phyloP scores from a whole-genome alignment of 106 monocot genomes.

The Dendrobium chrysotoxum region DNA sequence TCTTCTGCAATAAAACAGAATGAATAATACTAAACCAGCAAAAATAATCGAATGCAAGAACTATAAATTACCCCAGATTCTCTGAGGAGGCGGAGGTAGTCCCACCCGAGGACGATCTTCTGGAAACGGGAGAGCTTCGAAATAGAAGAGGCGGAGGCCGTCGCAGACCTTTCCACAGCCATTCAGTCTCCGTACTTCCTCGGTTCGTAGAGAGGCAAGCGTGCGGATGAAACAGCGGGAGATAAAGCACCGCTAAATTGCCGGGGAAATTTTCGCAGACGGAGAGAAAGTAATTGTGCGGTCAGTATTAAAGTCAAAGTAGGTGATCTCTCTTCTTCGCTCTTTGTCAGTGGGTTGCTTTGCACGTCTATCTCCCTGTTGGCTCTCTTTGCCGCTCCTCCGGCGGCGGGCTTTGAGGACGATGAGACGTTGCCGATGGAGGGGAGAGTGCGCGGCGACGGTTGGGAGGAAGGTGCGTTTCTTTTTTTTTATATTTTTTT shows the following conservation, averaged over 20 bases:
- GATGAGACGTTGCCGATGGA: too few relatives aligned
- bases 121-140: constrained; percentile 56
- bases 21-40: background rate
- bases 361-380: background rate
- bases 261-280: background rate
- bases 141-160: constrained; percentile 6
- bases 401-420: too few relatives aligned
- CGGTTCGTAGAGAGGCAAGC: background rate
- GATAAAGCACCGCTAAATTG: background rate
- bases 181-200: background rate
- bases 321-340: background rate
- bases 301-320: background rate
- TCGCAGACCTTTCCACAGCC: constrained; percentile 1
- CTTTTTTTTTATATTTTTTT: too few relatives aligned
- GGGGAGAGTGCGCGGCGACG: too few relatives aligned
- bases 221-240: background rate
- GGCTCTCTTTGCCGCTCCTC: too few relatives aligned
- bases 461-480: too few relatives aligned
- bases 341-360: background rate
- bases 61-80: constrained; percentile 54
- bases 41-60: constrained; percentile 4
- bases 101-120: constrained; percentile 81
- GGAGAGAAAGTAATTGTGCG: background rate
- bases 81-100: constrained; percentile 66
- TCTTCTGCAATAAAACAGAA: constrained; percentile 5